phyloP scores from a whole-genome alignment of 208 protist genomes.

The Angomonas deanei region DNA sequence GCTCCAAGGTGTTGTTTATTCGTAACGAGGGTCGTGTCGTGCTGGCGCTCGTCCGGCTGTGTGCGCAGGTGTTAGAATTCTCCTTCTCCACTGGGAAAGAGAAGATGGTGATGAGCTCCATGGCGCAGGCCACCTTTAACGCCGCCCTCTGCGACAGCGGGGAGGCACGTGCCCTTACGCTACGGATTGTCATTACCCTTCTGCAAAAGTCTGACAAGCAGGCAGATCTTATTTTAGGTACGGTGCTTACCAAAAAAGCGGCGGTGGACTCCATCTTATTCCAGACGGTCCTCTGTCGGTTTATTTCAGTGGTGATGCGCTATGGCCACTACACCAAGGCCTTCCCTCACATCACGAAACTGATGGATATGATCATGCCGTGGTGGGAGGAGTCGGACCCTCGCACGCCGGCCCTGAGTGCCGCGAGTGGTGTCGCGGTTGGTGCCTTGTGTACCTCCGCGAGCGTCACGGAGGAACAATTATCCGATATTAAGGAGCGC shows the following conservation, averaged over 20 bases:
- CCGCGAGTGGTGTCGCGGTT: slow-evolving; percentile 66
- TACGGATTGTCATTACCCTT: slow-evolving; percentile 75
- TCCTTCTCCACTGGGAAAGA: slow-evolving; percentile 79
- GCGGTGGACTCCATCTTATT: slow-evolving; percentile 74
- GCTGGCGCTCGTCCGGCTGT: slow-evolving; percentile 75
- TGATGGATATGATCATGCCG: slow-evolving; percentile 58
- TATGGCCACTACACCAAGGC: slow-evolving; percentile 71
- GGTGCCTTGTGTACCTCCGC: slow-evolving; percentile 79
- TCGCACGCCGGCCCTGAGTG: slow-evolving; percentile 49
- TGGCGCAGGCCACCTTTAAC: slow-evolving; percentile 88
- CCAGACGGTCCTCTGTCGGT: slow-evolving; percentile 86
- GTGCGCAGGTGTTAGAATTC: slow-evolving; percentile 79
- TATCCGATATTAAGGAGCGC: slow-evolving; percentile 68
- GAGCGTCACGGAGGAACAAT: slow-evolving; percentile 56
- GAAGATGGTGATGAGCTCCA: slow-evolving; percentile 86
- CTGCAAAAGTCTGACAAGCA: slow-evolving; percentile 75
- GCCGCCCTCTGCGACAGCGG: slow-evolving; percentile 79
- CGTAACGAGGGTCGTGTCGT: slow-evolving; percentile 83
- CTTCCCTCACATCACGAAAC: slow-evolving; percentile 69
- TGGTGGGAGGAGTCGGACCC: slow-evolving; percentile 66
- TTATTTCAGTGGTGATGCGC: slow-evolving; percentile 83
- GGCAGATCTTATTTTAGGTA: slow-evolving; percentile 84
- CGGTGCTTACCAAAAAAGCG: slow-evolving; percentile 76
- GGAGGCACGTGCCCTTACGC: slow-evolving; percentile 69
- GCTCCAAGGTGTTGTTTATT: slow-evolving; percentile 88